Conservation (phyloP, 441 rosid genomes). For the Flueggea neowawraea region DNA sequence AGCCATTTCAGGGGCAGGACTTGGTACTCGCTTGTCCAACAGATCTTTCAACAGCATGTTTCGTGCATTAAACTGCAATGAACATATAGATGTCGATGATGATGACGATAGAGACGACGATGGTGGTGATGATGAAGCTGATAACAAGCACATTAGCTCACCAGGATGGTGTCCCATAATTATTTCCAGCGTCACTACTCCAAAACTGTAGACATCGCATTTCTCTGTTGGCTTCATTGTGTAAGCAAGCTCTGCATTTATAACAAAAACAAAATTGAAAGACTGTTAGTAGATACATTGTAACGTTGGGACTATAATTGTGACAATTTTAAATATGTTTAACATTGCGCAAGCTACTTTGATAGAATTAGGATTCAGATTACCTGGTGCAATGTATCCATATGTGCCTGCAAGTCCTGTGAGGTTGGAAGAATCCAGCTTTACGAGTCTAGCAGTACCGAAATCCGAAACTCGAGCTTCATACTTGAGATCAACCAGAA, state of each 20-base stretch:
- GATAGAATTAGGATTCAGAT: no score
- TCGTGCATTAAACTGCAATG: not conserved
- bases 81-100: not conserved
- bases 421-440: no score
- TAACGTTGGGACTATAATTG: no score
- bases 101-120: no score
- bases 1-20: slow-evolving; percentile 14
- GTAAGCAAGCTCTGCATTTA: slow-evolving; percentile 27
- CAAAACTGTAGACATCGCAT: slow-evolving; percentile 30
- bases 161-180: slow-evolving; percentile 27
- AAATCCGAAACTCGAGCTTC: no score
- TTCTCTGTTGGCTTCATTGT: slow-evolving; percentile 20
- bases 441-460: no score
- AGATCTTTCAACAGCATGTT: slow-evolving; percentile 10
- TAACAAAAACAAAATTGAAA: not conserved
- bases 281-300: no score
- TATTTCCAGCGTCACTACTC: slow-evolving; percentile 27
- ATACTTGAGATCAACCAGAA: no score
- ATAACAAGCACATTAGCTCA: slow-evolving; percentile 10
- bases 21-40: slow-evolving; percentile 21
- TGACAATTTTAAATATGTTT: no score
- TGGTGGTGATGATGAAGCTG: not conserved
- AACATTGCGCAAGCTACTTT: no score
- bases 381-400: no score
- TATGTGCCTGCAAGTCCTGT: no score